Evolutionary conservation across 2,329 filamentous ascomycete species (phyloP).

Genomic region (Fusarium palustre): DNA sequence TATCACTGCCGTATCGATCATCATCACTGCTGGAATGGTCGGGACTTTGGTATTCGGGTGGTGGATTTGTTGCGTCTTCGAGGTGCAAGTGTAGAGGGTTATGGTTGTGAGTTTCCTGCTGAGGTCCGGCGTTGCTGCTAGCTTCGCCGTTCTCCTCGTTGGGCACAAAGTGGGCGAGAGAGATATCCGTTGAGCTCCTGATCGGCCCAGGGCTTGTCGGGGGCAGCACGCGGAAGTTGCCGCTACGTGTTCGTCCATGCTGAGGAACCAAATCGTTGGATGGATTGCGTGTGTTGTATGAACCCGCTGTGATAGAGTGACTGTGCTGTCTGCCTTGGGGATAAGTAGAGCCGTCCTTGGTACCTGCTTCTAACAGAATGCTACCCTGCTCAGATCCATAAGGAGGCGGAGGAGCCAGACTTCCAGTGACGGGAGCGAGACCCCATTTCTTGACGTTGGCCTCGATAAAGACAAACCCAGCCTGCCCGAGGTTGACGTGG

Average conservation of each 20-base stretch:
- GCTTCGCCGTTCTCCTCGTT: conserved; percentile 77
- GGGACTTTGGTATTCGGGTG: conserved; percentile 78
- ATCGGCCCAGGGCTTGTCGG: conserved; percentile 90
- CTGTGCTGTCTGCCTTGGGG: conserved; percentile 59
- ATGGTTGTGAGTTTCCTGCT: conserved; percentile 50
- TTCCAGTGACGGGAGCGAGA: conserved; percentile 93
- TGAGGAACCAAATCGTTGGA: conserved; percentile 66
- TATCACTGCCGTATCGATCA: conserved; percentile 69
- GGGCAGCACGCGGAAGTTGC: conserved; percentile 79
- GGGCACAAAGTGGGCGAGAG: conserved; percentile 84
- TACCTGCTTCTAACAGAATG: conserved; percentile 89
- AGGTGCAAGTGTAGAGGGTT: conserved; percentile 57
- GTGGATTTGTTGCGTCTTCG: conserved; percentile 70
- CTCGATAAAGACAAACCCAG: conserved; percentile 98
- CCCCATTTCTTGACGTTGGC: conserved; percentile 99
- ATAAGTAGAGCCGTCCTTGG: conserved; percentile 67
- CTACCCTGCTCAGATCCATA: conserved; percentile 98
- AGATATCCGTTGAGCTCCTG: conserved; percentile 94
- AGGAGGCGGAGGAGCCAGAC: conserved; percentile 91
- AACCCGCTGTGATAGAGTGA: conserved; percentile 56
- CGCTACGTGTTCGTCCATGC: conserved; percentile 80
- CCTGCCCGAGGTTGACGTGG: conserved; percentile 97
- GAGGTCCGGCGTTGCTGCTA: conserved; percentile 46
- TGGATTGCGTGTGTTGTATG: conserved; percentile 56
- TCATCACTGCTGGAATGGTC: conserved; percentile 70